Base-by-base conservation (phyloP, 2,329 filamentous ascomycete genomes). In the Claviceps maximensis region DNA sequence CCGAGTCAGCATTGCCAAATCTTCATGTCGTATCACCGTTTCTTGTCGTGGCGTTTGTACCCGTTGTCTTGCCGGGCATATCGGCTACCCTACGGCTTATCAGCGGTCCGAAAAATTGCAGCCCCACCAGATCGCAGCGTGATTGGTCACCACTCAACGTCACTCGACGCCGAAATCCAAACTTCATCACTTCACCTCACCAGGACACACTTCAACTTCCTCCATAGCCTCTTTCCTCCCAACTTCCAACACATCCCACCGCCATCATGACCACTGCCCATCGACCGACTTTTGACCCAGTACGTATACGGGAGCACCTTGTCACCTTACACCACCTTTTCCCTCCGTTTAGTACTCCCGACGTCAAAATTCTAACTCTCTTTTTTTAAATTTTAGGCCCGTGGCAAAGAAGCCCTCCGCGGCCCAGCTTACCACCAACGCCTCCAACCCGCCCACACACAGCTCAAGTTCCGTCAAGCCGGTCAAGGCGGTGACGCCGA, bases 361-460 rank as follows among this genome's bases (percentile, higher is more conserved):
- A 17, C 53, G 10, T 33, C 31, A 33, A 10, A 33, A 17, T 38
- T 7, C 33, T 38, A 17, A 38, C 33, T 38, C 33, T 15, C 15
- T 17, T 17, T 38, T 17, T 33, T 33, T 33, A 7, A 2, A 2
- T 17, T 38, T 15, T 7, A 89, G 86, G 90, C 91, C 44, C 83
- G 85, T 66, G 93, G 93, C 67, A 96, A 96, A 76, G 93, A 98
- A 71, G 89, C 90, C 63, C 85, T 89, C 55, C 86, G 89, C 63
- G 93, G 93, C 48, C 87, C 89, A 49, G 91, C 89, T 61, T 97
- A 96, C 74, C 93, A 98, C 67, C 91, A 97, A 71, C 86, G 93
- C 62, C 85, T 97, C 17, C 83, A 96, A 15, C 91, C 93, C 36
- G 93, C 93, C 33, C 86, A 98, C 69, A 97, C 88, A 13, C 84